Base-by-base conservation (phyloP, 371 early-diverging fungal species). In the Mortierella sp. region DNA sequence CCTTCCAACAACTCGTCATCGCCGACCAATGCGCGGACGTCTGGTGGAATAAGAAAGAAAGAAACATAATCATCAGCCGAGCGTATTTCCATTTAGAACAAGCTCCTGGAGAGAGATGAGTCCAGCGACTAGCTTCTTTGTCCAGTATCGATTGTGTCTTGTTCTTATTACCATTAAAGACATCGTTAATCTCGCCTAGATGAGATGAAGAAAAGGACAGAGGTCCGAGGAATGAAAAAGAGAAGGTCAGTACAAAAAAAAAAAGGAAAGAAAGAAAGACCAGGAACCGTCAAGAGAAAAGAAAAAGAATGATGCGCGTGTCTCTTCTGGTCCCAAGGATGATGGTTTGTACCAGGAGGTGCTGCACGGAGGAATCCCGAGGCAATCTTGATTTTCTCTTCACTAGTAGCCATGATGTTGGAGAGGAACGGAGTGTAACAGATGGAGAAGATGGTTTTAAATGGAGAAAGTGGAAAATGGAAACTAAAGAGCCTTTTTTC, bases 151-250 rank as follows among this genome's bases (percentile, higher is more conserved):
- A 37, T 9, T 37, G 37, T 5, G 5, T 14, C 16, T 5, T 12
- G n/a, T n/a, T n/a, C n/a, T n/a, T n/a, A n/a, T 64, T 87, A 96
- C 97, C 97, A 68, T 95, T 95, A 73, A 95, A 94, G 18, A 98
- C 97, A 80, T 97, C 96, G 80, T 93, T 92, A n/a, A 97, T 89
- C 88, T 97, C 97, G 52, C 77, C 77, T 75, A 16, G 45, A n/a
- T 26, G 47, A 62, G 25, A n/a, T 43, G 56, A 61, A 21, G 19
- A 28, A 28, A 16, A 58, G 21, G 45, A 4, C 37, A 56, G n/a
- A 28, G 9, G 29, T 48, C 25, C 19, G 28, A 12, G 57, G 37
- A 29, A 6, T 63, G 59, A n/a, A 16, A 16, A 23, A 60, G 11
- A 46, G 28, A 26, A 25, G 15, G 53, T 37, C 37, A 37, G 37